Percentiles rank a stretch among this genome's conserved stretches.
Evolutionary conservation across 2,329 filamentous ascomycete genomes (phyloP).

Genomic region (Fusarium udum): DNA sequence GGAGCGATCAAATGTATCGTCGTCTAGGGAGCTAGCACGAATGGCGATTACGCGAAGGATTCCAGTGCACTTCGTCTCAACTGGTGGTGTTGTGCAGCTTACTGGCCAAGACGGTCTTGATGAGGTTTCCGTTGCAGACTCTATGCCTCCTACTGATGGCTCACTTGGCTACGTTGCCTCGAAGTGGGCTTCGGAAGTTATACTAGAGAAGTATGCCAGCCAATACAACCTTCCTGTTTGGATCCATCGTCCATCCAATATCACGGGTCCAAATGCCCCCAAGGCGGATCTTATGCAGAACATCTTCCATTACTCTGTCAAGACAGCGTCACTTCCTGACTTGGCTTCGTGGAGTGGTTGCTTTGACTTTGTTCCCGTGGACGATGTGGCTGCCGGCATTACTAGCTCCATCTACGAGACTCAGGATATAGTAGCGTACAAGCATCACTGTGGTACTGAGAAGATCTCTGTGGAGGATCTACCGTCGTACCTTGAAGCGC

Average conservation of each 20-base stretch:
- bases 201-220: slow-evolving; percentile 33
- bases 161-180: slow-evolving; percentile 46
- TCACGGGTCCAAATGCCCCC: neutral
- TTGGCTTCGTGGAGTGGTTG: neutral
- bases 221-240: neutral
- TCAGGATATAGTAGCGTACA: neutral
- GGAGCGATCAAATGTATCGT: slow-evolving; percentile 41
- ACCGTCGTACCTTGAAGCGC: neutral
- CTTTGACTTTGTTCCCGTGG: slow-evolving; percentile 5
- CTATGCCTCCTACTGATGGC: neutral
- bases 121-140: neutral
- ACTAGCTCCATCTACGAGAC: neutral
- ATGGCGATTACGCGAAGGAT: slow-evolving; percentile 36
- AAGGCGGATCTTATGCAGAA: neutral
- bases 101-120: slow-evolving; percentile 20
- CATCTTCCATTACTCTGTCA: neutral
- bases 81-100: slow-evolving; percentile 12
- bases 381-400: neutral
- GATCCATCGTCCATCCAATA: slow-evolving; percentile 1
- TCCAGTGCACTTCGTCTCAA: slow-evolving; percentile 53
- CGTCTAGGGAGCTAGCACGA: slow-evolving; percentile 44
- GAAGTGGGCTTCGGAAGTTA: slow-evolving; percentile 49
- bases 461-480: neutral
- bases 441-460: neutral
- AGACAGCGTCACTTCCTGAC: slow-evolving; percentile 1